phyloP scores from a whole-genome alignment of 1,139 yeast species.

The Pneumocystis murina region DNA sequence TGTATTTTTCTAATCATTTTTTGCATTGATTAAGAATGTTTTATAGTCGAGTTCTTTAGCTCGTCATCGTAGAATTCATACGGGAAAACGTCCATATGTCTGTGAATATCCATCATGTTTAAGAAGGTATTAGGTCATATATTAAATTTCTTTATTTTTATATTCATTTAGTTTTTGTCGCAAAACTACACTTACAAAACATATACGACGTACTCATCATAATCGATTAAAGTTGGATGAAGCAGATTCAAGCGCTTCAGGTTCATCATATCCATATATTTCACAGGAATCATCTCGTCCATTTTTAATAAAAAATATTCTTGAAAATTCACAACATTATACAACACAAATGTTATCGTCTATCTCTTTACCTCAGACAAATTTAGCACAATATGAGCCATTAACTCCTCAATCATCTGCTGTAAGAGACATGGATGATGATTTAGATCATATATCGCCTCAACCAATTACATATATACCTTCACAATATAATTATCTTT shows the following conservation, averaged over 20 bases:
- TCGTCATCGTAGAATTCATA: conserved; percentile 28
- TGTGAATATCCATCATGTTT: conserved; percentile 55
- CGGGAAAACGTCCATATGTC: conserved; percentile 49
- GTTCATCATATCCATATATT: neutral
- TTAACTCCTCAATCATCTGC: neutral
- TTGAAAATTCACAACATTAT: neutral
- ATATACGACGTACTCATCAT: conserved; percentile 10
- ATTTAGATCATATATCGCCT: neutral
- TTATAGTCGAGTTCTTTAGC: conserved; percentile 30
- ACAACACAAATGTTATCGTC: neutral
- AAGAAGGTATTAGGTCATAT: conserved; percentile 29
- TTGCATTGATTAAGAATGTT: conserved; percentile 15
- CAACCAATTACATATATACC: neutral
- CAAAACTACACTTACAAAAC: conserved; percentile 12
- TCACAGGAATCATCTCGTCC: neutral
- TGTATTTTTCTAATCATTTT: conserved; percentile 3
- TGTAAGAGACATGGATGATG: neutral
- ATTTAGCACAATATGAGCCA: neutral
- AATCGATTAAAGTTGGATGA: neutral
- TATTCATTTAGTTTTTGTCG: conserved; percentile 6
- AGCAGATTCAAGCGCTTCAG: neutral
- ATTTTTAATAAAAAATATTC: neutral
- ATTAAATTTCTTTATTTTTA: neutral
- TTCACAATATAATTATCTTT: neutral
- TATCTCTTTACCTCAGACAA: neutral